Evolutionary conservation across 352 stramenopile species (phyloP), one percentile per base, ranked within the genome.

Genomic region (Phytophthora ramorum): DNA sequence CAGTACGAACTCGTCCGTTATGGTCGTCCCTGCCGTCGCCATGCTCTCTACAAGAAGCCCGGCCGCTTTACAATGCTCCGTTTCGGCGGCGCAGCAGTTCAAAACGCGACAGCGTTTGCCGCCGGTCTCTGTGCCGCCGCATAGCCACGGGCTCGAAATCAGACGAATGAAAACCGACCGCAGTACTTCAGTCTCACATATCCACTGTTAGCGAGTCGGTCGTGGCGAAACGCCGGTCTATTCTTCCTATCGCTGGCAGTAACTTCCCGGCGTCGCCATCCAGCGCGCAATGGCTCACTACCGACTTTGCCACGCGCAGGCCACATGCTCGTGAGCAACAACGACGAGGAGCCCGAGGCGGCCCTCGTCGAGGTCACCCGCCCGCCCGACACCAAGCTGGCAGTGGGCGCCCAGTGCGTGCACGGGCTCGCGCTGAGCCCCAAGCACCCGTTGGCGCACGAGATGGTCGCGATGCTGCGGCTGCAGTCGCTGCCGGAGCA

Each of bases 311-410:
- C 17, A 19, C 41, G 58, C 45, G 13, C 37, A 48, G 14, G 10
- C 20, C 63, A 73, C 52, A 76, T 76, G 69, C 69, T 60, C 24
- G 58, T 60, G 54, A 67, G 58, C 58, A 70, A 71, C 38, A 70
- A 76, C 44, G 55, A 71, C 64, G 53, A 73, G 20, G 62, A 64
- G 53, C 53, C 61, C 22, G 59, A 55, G 52, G 46, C 43, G 60
- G 55, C 48, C 32, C 58, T 70, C 49, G 61, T 37, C 19, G 54
- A 70, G 43, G 54, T 44, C n/a, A 56, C 57, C 41, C 58, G 52
- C 0, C 52, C 41, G 13, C 53, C 43, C 22, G 53, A 70, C 34
- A 12, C 20, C 24, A 73, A 69, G 41, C 17, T 3, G n/a, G 30
- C n/a, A 10, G 7, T 37, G 44, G 44, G 20, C 19, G 8, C 44